phyloP scores from a whole-genome alignment of 1,284 basidiomycete species.

The Pyrrhoderma noxium region DNA sequence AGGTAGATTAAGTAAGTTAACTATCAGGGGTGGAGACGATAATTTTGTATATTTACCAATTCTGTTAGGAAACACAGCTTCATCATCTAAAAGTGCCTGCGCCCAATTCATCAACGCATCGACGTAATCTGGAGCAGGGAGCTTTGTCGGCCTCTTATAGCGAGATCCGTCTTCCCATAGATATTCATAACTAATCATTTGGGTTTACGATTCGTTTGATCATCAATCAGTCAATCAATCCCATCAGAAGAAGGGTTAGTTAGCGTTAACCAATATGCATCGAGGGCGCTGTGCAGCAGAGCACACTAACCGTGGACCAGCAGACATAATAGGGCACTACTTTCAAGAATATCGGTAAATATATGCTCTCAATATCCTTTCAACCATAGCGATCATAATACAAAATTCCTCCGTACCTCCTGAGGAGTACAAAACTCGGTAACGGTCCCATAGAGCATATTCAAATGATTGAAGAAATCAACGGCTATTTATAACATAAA shows the following conservation, averaged over 20 bases:
- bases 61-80: conserved; percentile 88
- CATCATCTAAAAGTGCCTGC: conserved; percentile 89
- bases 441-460: conserved; percentile 94
- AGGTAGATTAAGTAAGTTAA: no score
- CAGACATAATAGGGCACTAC: conserved; percentile 97
- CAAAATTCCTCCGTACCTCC: conserved; percentile 48
- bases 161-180: conserved; percentile 95
- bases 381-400: not conserved
- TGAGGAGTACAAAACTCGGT: conserved; percentile 95
- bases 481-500: conserved; percentile 55
- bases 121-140: conserved; percentile 94
- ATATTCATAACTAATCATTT: conserved; percentile 77
- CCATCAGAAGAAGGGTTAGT: no score
- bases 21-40: not conserved
- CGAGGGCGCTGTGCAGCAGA: no score
- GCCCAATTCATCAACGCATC: conserved; percentile 99
- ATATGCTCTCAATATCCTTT: not conserved
- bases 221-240: not conserved
- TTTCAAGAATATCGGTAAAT: conserved; percentile 3
- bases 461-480: conserved; percentile 94
- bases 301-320: conserved; percentile 76
- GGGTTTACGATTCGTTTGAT: not conserved
- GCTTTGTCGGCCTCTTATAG: conserved; percentile 90
- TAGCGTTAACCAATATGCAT: no score
- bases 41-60: conserved; percentile 56